phyloP scores from a whole-genome alignment of 2,329 filamentous ascomycete species.

The Chalaropsis thielavioides region DNA sequence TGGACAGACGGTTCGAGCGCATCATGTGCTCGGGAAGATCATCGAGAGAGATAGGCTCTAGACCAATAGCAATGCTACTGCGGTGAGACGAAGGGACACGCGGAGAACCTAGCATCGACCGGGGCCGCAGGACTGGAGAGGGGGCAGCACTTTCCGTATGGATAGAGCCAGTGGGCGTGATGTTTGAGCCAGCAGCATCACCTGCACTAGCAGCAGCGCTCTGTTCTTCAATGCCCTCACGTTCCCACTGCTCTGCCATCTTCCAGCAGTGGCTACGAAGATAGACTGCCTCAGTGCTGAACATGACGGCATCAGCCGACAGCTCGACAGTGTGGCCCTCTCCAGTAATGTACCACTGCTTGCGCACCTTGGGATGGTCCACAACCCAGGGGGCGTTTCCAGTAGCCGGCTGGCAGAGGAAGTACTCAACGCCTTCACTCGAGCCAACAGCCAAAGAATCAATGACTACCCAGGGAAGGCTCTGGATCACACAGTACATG shows the following conservation, averaged over 20 bases:
- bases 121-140: conserved; percentile 9
- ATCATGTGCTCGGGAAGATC: conserved; percentile 12
- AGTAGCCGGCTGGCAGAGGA: conserved; percentile 61
- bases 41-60: conserved; percentile 27
- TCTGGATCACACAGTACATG: conserved; percentile 63
- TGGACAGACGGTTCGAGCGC: conserved; percentile 10
- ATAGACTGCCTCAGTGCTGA: conserved; percentile 46
- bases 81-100: conserved; percentile 20
- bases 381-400: conserved; percentile 60
- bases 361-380: conserved; percentile 47
- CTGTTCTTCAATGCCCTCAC: conserved; percentile 22
- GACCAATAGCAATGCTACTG: conserved; percentile 31
- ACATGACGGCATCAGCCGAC: conserved; percentile 44
- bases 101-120: conserved; percentile 13
- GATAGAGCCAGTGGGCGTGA: conserved; percentile 14
- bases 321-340: conserved; percentile 43
- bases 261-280: conserved; percentile 44
- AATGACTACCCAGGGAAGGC: conserved; percentile 60
- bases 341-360: conserved; percentile 62
- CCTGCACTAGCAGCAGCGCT: background rate
- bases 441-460: conserved; percentile 57
- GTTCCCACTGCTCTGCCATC: conserved; percentile 37
- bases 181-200: conserved; percentile 14
- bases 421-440: conserved; percentile 65
- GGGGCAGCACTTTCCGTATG: conserved; percentile 6